Percentiles rank a stretch among this genome's conserved stretches.
Evolutionary conservation across 2,329 filamentous ascomycete genomes (phyloP).

Genomic region (Paradendryphiella salina): DNA sequence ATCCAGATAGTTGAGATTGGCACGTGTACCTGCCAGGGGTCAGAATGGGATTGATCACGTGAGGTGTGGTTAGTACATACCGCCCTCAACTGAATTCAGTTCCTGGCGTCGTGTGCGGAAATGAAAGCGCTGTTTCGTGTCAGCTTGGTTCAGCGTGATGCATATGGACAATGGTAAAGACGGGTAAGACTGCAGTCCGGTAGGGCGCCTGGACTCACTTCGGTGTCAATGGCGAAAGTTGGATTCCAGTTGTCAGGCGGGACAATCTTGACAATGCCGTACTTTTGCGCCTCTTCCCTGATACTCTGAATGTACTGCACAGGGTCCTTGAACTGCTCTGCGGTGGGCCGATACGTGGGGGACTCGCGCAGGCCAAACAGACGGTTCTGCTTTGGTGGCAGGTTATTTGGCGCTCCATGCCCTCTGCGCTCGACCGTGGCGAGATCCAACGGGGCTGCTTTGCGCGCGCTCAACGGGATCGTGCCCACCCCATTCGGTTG

Average conservation of each 20-base stretch:
- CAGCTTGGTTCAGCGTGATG: slow-evolving; percentile 22
- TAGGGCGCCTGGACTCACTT: slow-evolving; percentile 62
- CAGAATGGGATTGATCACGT: not conserved
- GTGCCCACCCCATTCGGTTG: slow-evolving; percentile 51
- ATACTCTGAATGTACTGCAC: slow-evolving; percentile 94
- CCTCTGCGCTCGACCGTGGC: slow-evolving; percentile 90
- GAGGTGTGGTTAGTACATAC: slow-evolving; percentile 57
- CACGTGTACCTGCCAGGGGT: slow-evolving; percentile 73
- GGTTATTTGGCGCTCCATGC: slow-evolving; percentile 74
- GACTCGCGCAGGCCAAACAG: slow-evolving; percentile 87
- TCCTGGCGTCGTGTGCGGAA: slow-evolving; percentile 96
- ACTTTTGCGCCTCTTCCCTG: slow-evolving; percentile 78
- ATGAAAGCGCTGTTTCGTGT: slow-evolving; percentile 76
- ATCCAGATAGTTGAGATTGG: slow-evolving; percentile 94
- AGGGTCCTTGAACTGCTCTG: slow-evolving; percentile 93
- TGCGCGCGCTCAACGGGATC: slow-evolving; percentile 64
- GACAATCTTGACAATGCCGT: slow-evolving; percentile 93
- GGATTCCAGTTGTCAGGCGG: slow-evolving; percentile 94
- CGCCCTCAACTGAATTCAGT: slow-evolving; percentile 96
- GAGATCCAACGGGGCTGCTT: slow-evolving; percentile 74
- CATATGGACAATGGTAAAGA: not conserved
- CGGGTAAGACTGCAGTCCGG: not conserved
- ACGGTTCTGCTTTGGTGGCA: slow-evolving; percentile 74
- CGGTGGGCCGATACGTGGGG: slow-evolving; percentile 84
- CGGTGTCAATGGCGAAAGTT: slow-evolving; percentile 92